phyloP scores from a whole-genome alignment of 2,329 filamentous ascomycete genomes.

The Verticillium tricorpus region DNA sequence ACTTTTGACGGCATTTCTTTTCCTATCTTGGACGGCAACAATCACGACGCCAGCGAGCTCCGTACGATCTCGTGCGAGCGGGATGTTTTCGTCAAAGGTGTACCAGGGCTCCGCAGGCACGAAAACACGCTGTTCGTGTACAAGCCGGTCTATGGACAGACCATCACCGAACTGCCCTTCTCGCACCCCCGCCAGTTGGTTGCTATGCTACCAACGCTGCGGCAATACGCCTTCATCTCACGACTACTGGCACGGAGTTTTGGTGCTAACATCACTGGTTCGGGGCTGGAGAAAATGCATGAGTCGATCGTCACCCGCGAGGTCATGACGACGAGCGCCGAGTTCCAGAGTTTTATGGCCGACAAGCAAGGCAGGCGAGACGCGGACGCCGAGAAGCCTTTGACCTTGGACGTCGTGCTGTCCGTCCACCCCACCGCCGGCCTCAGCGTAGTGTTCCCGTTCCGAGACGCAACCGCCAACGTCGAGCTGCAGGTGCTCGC shows the following conservation, averaged over 20 bases:
- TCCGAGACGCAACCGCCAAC: constrained; percentile 41
- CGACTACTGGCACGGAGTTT: constrained; percentile 61
- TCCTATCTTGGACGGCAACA: constrained; percentile 42
- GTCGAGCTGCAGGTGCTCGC: constrained; percentile 55
- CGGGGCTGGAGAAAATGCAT: constrained; percentile 22
- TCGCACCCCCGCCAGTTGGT: constrained; percentile 74
- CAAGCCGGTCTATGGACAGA: constrained; percentile 67
- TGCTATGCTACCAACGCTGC: constrained; percentile 65
- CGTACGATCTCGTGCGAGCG: constrained; percentile 49
- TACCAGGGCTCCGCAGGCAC: constrained; percentile 33
- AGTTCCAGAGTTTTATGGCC: constrained; percentile 27
- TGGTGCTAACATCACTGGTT: constrained; percentile 9
- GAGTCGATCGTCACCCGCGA: constrained; percentile 9
- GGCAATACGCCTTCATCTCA: constrained; percentile 71
- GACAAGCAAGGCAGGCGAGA: neutral
- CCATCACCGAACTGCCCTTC: constrained; percentile 66
- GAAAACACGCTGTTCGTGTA: constrained; percentile 63
- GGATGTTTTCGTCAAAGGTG: constrained; percentile 36
- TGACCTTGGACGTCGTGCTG: constrained; percentile 44
- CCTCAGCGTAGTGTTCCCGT: constrained; percentile 51
- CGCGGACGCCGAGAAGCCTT: neutral
- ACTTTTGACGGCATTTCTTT: constrained; percentile 58
- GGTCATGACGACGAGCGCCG: constrained; percentile 23
- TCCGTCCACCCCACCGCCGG: constrained; percentile 44
- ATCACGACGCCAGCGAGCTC: constrained; percentile 53